Evolutionary conservation across 305 asterid species (phyloP), one percentile per base, ranked within the genome.

Genomic region (Coffea humblotiana): DNA sequence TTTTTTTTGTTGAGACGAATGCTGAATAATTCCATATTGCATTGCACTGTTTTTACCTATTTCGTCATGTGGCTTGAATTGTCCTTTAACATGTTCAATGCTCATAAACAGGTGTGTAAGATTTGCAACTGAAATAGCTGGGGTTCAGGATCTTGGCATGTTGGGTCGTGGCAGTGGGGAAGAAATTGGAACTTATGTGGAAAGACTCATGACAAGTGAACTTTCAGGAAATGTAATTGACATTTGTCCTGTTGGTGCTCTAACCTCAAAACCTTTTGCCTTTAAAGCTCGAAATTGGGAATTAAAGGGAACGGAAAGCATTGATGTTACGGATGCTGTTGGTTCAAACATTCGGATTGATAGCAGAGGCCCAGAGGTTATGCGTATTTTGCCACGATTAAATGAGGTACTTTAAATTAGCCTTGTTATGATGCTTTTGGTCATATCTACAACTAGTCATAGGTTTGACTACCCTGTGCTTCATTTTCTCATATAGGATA

Each of bases 141-240:
- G 99, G 56, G 97, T 92, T 80, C 90, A 92, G 85, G 99, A 96
- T 87, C 97, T 96, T 78, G 99, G 99, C 76, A 89, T 96, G 90
- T 83, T 96, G 85, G 99, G 99, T 37, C 99, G 98, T 87, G 99
- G 99, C 54, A 96, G 99, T 81, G 99, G 99, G 82, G 99, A 96
- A 90, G 99, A 96, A 90, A 94, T 96, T 76, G 99, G 99, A 79
- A 96, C 99, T 76, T 96, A 96, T 81, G 99, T 96, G 74, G 99
- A 94, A 85, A 89, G 81, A 74, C 97, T 96, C 74, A 96, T 96
- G 99, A 90, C 97, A 77, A 96, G 99, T 90, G 99, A 96, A 87
- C 88, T 96, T 82, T 96, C 99, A 14, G 99, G 99, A 77, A 96
- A 96, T 78, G 98, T 96, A 71, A 96, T 96, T 66, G 99, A 96